Base-by-base conservation (phyloP, 1,284 basidiomycete genomes). In the Cutaneotrichosporon mucoides region DNA sequence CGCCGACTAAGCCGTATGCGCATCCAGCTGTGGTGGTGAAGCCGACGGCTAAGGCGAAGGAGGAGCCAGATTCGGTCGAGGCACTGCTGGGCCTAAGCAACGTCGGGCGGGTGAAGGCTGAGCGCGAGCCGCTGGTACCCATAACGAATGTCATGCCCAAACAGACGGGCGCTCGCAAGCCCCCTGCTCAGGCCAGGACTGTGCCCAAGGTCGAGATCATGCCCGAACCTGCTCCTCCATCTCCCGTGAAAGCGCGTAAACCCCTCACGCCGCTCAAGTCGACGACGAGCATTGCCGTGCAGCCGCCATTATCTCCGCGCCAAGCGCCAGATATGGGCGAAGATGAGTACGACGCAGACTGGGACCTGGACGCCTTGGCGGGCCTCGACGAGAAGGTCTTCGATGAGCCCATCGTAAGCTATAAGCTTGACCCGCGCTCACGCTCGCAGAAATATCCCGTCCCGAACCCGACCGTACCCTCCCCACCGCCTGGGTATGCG, bases 321-420 rank as follows among this genome's bases (percentile, higher is more conserved):
- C 24, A 24, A 24, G 24, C 24, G 24, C 24, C 24, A 24, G 24
- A 24, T 24, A 24, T 24, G 24, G 24, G 24, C n/a, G 45, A 54
- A 16, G 61, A 60, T 10, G 55, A 68, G n/a, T 73, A 71, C 55
- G 65, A 68, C 36, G 68, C 68, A 15, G 72, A 73, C 44, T 69
- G 73, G 61, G 73, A 75, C 48, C 51, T 76, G 10, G 63, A 62
- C 2, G 75, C 72, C 38, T 42, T 72, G 1, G 66, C 69, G 11
- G 62, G 56, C 46, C 60, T 73, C n/a, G 73, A 74, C n/a, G 68
- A 69, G n/a, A 65, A 71, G 13, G 49, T 70, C 2, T 42, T 64
- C 12, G 36, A 52, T 10, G 54, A 56, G 13, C 42, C 52, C 6
- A 43, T 44, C 11, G 66, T 68, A 43, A 59, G 62, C 24, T 57